A percentile compares a stretch with the other conserved stretches of the same genome.
Conservation (phyloP, 2,329 filamentous ascomycete species). For the Hymenotorrendiella dingleyae region DNA sequence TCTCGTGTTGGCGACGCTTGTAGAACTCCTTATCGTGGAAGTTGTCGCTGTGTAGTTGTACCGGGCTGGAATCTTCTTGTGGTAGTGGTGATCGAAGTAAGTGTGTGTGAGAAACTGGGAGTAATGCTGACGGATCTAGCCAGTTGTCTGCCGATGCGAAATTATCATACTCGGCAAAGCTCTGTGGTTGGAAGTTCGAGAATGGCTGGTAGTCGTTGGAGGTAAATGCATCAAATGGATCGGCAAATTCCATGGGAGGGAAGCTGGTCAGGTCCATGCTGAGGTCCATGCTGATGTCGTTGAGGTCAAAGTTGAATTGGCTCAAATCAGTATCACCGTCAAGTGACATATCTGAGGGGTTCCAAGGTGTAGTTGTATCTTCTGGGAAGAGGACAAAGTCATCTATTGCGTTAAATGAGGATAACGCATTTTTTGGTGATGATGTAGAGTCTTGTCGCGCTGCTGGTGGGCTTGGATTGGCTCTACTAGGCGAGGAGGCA, state of each 20-base stretch:
- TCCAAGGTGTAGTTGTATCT: slow-evolving; percentile 21
- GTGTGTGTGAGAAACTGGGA: background rate
- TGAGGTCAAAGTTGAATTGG: slow-evolving; percentile 24
- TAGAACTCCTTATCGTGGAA: too few relatives aligned
- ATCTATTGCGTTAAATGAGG: slow-evolving; percentile 23
- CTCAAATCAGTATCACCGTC: slow-evolving; percentile 16
- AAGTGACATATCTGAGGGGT: slow-evolving; percentile 16
- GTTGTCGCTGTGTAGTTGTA: too few relatives aligned
- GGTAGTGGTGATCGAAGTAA: too few relatives aligned
- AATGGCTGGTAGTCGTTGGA: background rate
- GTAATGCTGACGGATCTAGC: background rate
- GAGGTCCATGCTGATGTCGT: slow-evolving; percentile 5
- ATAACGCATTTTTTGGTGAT: slow-evolving; percentile 11
- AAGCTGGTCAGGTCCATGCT: too few relatives aligned
- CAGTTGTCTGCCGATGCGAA: too few relatives aligned
- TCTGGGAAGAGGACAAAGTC: slow-evolving; percentile 29
- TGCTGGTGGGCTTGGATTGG: slow-evolving; percentile 12
- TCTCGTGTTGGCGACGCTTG: too few relatives aligned
- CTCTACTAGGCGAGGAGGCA: slow-evolving; percentile 10
- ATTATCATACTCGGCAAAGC: too few relatives aligned
- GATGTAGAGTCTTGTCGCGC: background rate
- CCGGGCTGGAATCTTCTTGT: too few relatives aligned
- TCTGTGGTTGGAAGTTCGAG: background rate
- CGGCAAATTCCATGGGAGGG: too few relatives aligned
- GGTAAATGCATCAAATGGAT: too few relatives aligned